Conservation (phyloP, 140 eudicot species). For the Senecio squalidus region DNA sequence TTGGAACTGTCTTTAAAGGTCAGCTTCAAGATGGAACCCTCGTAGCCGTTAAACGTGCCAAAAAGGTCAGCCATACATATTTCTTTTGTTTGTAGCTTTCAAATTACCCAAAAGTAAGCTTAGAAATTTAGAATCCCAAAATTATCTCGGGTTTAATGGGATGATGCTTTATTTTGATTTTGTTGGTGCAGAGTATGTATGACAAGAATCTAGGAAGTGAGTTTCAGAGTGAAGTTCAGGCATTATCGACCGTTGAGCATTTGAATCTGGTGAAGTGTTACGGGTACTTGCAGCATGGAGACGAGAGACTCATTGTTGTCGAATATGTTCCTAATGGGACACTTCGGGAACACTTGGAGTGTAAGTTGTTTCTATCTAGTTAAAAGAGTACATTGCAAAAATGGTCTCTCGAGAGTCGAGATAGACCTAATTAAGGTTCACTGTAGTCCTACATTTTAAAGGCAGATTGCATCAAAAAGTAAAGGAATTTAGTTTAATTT, state of each 20-base stretch:
- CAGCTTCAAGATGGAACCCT: slow-evolving; percentile 71
- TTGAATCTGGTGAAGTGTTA: slow-evolving; percentile 69
- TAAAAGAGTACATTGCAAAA: no score
- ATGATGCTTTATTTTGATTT: neutral
- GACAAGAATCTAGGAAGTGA: slow-evolving; percentile 72
- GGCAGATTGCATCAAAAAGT: no score
- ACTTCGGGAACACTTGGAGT: slow-evolving; percentile 85
- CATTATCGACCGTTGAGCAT: slow-evolving; percentile 70
- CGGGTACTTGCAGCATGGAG: slow-evolving; percentile 70
- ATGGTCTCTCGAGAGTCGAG: no score
- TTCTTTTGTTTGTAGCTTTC: neutral
- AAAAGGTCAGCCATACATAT: slow-evolving; percentile 43
- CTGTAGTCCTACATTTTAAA: no score
- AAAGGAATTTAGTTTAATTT: no score
- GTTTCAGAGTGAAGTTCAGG: slow-evolving; percentile 65
- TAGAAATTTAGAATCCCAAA: neutral
- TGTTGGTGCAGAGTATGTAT: slow-evolving; percentile 42
- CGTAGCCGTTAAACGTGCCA: slow-evolving; percentile 92
- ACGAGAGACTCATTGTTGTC: slow-evolving; percentile 80
- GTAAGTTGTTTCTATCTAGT: slow-evolving; percentile 39
- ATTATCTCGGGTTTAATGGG: no score
- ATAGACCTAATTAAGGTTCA: no score
- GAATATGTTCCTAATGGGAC: slow-evolving; percentile 93
- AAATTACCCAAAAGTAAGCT: neutral
- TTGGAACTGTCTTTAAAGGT: slow-evolving; percentile 89